Base-by-base conservation (phyloP, 2,329 filamentous ascomycete species). In the Fusarium continuum region DNA sequence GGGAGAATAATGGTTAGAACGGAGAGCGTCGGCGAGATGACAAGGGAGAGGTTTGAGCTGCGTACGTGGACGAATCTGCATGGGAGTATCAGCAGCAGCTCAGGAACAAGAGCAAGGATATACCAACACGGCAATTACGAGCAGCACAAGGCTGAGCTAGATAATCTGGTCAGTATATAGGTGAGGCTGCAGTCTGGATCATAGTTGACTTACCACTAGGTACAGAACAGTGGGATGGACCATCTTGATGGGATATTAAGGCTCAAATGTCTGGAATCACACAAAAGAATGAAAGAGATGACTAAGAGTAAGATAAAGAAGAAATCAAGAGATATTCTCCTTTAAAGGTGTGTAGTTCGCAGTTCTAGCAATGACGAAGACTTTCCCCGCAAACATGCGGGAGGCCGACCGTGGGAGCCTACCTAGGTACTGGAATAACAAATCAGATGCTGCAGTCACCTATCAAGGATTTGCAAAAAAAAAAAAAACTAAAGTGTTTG, bases 1-100 rank as follows among this genome's bases (percentile, higher is more conserved):
- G 80, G 80, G 4, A 82, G 75, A 38, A 81, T 56, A 41, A 76
- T 72, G 16, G 75, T 71, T 13, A 78, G 54, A 48, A 80, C 64
- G 22, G 79, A 77, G 8, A 78, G 46, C 39, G 39, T 53, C 0
- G 75, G 68, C 3, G 76, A 71, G 46, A 80, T 65, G 23, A 78
- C 78, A 7, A 82, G 77, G 20, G 78, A 79, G 34, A 82, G 75
- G 44, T 70, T 71, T 14, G 71, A 56, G 53, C 70, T 72, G 60
- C 75, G 74, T 66, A 79, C 67, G 64, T 81, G 78, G 46, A 78
- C 70, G 65, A 77, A 72, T 11, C 79, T 82, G 51, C 14, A 23
- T 8, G 16, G 35, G 22, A 25, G 43, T 46, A 31, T 63, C n/a
- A 49, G 58, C 36, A 31, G 9, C 34, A 8, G 35, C 29, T 34